A percentile compares a stretch with the other conserved stretches of the same genome.
Evolutionary conservation across 2,329 filamentous ascomycete genomes (phyloP).

Genomic region (Colletotrichum tofieldiae): DNA sequence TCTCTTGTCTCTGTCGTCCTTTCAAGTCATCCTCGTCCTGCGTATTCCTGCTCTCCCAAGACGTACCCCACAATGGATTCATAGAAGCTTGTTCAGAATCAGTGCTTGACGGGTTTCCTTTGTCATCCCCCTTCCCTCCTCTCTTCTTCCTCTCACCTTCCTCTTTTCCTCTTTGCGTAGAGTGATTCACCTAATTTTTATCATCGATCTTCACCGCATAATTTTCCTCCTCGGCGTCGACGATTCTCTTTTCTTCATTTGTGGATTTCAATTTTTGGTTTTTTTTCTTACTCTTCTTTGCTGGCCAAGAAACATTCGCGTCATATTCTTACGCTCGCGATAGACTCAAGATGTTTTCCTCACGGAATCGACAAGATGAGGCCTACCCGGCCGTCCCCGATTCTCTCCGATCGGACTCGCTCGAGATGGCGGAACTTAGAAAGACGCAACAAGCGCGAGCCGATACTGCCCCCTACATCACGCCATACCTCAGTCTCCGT

Average conservation of each 20-base stretch:
- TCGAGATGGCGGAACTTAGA: conserved; percentile 54
- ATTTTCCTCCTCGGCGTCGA: conserved; percentile 20
- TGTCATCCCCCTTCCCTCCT: conserved; percentile 37
- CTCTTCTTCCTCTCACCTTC: conserved; percentile 19
- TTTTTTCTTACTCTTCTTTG: conserved; percentile 7
- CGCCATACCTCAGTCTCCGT: conserved; percentile 92
- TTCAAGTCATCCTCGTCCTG: conserved; percentile 18
- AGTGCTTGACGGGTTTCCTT: conserved; percentile 43
- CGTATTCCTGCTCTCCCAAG: conserved; percentile 27
- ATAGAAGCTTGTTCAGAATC: conserved; percentile 41
- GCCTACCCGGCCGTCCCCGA: conserved; percentile 56
- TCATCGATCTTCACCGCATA: conserved; percentile 22
- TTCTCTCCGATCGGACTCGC: conserved; percentile 55
- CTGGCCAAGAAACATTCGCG: conserved; percentile 28
- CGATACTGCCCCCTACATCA: conserved; percentile 79
- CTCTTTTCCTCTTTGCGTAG: conserved; percentile 22
- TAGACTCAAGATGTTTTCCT: conserved; percentile 57
- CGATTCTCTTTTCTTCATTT: conserved; percentile 3
- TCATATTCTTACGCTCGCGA: conserved; percentile 44
- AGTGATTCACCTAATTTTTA: conserved; percentile 39
- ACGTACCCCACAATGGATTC: conserved; percentile 39
- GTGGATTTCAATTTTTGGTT: not conserved
- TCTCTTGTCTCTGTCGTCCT: conserved; percentile 6
- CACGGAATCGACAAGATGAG: conserved; percentile 51
- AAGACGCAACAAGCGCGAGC: conserved; percentile 54